Conservation (phyloP, 805 yeast species). For the Grigorovia yakushimaensis region DNA sequence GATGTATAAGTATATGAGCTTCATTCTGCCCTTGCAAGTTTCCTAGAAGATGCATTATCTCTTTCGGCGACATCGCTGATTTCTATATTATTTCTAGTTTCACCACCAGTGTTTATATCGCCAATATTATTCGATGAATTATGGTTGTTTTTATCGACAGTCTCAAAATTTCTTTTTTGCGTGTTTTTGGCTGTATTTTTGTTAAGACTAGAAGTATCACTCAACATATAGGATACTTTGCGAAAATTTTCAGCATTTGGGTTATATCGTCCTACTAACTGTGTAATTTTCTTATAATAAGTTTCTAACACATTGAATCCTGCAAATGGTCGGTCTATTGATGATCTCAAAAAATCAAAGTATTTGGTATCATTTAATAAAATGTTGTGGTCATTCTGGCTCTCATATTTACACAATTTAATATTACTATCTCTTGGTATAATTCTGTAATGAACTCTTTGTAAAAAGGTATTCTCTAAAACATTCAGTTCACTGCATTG, state of each 20-base stretch:
- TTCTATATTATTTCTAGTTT: no score
- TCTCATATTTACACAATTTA: slow-evolving; percentile 31
- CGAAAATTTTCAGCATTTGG: slow-evolving; percentile 22
- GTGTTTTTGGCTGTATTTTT: neutral
- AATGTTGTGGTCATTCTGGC: slow-evolving; percentile 13
- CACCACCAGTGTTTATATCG: neutral
- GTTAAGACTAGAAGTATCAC: no score
- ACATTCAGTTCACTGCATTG: slow-evolving; percentile 74
- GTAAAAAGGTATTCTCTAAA: slow-evolving; percentile 78
- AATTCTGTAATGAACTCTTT: slow-evolving; percentile 68
- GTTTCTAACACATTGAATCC: slow-evolving; percentile 36
- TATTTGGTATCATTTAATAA: slow-evolving; percentile 1
- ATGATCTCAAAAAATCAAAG: slow-evolving; percentile 1
- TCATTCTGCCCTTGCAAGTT: neutral
- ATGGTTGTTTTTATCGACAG: neutral
- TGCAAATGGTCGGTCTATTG: slow-evolving; percentile 13
- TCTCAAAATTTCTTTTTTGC: neutral
- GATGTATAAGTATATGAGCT: neutral
- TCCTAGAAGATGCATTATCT: neutral
- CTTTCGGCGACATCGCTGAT: neutral
- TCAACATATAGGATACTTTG: slow-evolving; percentile 15
- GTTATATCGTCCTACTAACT: slow-evolving; percentile 35
- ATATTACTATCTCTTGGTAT: slow-evolving; percentile 43
- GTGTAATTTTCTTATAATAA: slow-evolving; percentile 42
- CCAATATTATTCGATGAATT: neutral